Conservation (phyloP, 73 alveolate genomes). For the Stentor coeruleus region DNA sequence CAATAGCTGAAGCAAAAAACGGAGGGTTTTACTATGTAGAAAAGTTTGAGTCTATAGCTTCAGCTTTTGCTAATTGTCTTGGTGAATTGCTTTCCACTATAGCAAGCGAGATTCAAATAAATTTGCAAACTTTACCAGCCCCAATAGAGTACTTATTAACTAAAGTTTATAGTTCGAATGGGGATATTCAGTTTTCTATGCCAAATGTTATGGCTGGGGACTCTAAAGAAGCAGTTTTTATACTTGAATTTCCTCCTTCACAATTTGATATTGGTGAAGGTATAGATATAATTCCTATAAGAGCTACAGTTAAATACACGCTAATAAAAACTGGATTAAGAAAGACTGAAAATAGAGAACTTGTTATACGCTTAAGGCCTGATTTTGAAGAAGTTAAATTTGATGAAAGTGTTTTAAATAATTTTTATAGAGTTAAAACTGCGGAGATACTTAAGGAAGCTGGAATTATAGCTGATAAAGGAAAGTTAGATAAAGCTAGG, state of each 20-base stretch:
- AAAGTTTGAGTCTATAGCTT: slow-evolving; percentile 29
- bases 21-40: slow-evolving; percentile 71
- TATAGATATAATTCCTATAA: slow-evolving; percentile 19
- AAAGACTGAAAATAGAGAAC: neutral
- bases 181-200: neutral
- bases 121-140: neutral
- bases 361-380: slow-evolving; percentile 27
- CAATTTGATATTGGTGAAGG: slow-evolving; percentile 17
- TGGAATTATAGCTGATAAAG: neutral
- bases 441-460: slow-evolving; percentile 34
- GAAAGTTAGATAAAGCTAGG: neutral
- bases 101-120: slow-evolving; percentile 27
- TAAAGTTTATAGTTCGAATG: neutral
- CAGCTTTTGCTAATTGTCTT: slow-evolving; percentile 40
- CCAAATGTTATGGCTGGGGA: slow-evolving; percentile 25
- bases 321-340: slow-evolving; percentile 6
- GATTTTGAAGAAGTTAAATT: slow-evolving; percentile 19
- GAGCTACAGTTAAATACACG: slow-evolving; percentile 25
- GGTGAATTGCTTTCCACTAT: slow-evolving; percentile 45
- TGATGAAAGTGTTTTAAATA: slow-evolving; percentile 30
- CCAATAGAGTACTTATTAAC: neutral
- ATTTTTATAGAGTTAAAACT: slow-evolving; percentile 36
- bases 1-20: slow-evolving; percentile 55
- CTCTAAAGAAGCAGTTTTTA: slow-evolving; percentile 42
- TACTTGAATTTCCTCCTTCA: slow-evolving; percentile 26